A percentile compares a stretch with the other conserved stretches of the same genome.
phyloP scores from a whole-genome alignment of 345 rosid genomes.

The Anastatica hierochuntica region DNA sequence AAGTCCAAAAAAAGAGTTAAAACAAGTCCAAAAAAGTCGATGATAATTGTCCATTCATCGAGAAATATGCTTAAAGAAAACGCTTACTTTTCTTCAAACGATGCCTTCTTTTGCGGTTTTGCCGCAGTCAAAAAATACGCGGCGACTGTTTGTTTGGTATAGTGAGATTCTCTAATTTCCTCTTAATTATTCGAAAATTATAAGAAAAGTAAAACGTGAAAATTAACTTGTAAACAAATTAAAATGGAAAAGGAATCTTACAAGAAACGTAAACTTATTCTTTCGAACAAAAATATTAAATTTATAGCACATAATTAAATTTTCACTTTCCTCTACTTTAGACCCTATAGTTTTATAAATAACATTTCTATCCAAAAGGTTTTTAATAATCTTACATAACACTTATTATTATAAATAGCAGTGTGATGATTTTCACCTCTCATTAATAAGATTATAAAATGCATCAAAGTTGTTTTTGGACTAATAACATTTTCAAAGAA shows the following conservation, averaged over 20 bases:
- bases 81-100: slow-evolving; percentile 19
- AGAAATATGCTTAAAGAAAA: slow-evolving; percentile 20
- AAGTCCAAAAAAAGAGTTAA: neutral
- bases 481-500: too few species aligned
- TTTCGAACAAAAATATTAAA: neutral
- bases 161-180: neutral
- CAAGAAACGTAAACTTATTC: slow-evolving; percentile 16
- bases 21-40: slow-evolving; percentile 14
- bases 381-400: neutral
- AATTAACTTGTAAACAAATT: neutral
- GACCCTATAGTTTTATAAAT: neutral
- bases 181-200: neutral
- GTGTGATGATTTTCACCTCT: too few species aligned
- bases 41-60: slow-evolving; percentile 11
- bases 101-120: neutral
- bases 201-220: slow-evolving; percentile 13
- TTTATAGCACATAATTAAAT: neutral
- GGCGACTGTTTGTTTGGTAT: slow-evolving; percentile 17
- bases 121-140: slow-evolving; percentile 16
- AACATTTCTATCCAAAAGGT: neutral
- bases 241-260: neutral
- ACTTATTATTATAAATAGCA: neutral
- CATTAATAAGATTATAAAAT: too few species aligned
- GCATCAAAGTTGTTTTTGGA: too few species aligned
- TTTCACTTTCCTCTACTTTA: neutral